Evolutionary conservation across 2,329 filamentous ascomycete genomes (phyloP), one percentile per base, ranked within the genome.

Genomic region (Alternaria sp.): DNA sequence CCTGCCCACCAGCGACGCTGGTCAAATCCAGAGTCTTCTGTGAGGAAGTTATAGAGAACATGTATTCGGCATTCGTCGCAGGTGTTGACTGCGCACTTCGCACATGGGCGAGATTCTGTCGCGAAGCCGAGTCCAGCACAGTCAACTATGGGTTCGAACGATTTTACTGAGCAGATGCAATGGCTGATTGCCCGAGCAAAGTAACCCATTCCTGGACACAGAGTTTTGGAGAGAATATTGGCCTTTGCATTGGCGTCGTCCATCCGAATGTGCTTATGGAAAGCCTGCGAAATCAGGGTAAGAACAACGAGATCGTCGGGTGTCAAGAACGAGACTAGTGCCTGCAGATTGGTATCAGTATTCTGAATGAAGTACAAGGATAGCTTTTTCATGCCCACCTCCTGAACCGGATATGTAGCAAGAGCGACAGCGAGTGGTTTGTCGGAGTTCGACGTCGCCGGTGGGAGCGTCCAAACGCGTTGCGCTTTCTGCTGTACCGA

Each of bases 41-140:
- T 54, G 36, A 64, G 60, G 43, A 54, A 64, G 27, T 73, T 70
- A 54, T 73, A 75, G n/a, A 68, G 61, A 48, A 69, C 69, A 41
- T 74, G 72, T 44, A 73, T 67, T 1, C 72, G 69, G 36, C 72
- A 75, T 38, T 75, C 72, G 22, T 75, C 58, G 53, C 72, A 75
- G 9, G 72, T 75, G 36, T 62, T 74, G 27, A 63, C 46, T 5
- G 59, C 60, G 40, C 72, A 75, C 10, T 49, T 45, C 1, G 49
- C 30, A 44, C 72, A 75, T 6, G 70, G 69, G 4, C 52, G 52
- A 14, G 65, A 68, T 43, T 67, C 54, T 5, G 63, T 38, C 22
- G 44, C 18, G 32, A 50, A 55, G 9, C 59, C 64, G 46, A 32
- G 18, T 32, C 56, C 36, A 12, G 38, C 28, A 36, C 61, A 64